Evolutionary conservation across 2,329 filamentous ascomycete species (phyloP).

Genomic region (Madurella mycetomatis): DNA sequence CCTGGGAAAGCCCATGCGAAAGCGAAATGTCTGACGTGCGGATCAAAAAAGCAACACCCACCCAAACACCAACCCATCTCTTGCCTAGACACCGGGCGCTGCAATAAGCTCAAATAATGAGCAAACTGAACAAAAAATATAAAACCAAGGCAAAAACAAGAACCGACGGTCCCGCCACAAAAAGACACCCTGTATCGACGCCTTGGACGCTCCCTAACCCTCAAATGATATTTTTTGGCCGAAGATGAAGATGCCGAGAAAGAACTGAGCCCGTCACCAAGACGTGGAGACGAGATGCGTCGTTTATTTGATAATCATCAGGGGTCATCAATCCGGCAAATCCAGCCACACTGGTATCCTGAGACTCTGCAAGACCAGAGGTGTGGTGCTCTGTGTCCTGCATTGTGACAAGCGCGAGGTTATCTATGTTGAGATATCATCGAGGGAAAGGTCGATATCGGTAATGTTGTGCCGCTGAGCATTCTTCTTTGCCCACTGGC

Average conservation of each 20-base stretch:
- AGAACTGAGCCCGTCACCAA: slow-evolving; percentile 10
- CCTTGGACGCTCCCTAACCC: slow-evolving; percentile 11
- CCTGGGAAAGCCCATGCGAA: slow-evolving; percentile 11
- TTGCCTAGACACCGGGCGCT: slow-evolving; percentile 18
- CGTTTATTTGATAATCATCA: slow-evolving; percentile 20
- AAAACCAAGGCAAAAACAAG: slow-evolving; percentile 12
- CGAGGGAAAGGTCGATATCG: slow-evolving; percentile 46
- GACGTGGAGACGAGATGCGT: slow-evolving; percentile 15
- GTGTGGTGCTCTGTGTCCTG: slow-evolving; percentile 2
- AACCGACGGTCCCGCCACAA: slow-evolving; percentile 9
- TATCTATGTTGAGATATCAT: slow-evolving; percentile 38
- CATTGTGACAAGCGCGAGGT: background rate
- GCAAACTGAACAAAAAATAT: slow-evolving; percentile 3
- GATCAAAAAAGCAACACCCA: slow-evolving; percentile 10
- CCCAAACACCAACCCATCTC: slow-evolving; percentile 14
- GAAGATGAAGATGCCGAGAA: slow-evolving; percentile 18
- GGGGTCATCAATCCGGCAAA: slow-evolving; percentile 21
- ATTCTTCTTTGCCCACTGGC: slow-evolving; percentile 89
- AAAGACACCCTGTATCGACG: slow-evolving; percentile 6
- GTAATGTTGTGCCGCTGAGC: slow-evolving; percentile 52
- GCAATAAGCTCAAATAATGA: slow-evolving; percentile 17
- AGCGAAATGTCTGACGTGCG: slow-evolving; percentile 5
- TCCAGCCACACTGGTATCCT: slow-evolving; percentile 27
- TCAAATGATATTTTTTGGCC: slow-evolving; percentile 8
- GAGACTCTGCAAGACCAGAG: slow-evolving; percentile 18